phyloP scores from a whole-genome alignment of 345 rosid genomes.

The Clausena lansium region DNA sequence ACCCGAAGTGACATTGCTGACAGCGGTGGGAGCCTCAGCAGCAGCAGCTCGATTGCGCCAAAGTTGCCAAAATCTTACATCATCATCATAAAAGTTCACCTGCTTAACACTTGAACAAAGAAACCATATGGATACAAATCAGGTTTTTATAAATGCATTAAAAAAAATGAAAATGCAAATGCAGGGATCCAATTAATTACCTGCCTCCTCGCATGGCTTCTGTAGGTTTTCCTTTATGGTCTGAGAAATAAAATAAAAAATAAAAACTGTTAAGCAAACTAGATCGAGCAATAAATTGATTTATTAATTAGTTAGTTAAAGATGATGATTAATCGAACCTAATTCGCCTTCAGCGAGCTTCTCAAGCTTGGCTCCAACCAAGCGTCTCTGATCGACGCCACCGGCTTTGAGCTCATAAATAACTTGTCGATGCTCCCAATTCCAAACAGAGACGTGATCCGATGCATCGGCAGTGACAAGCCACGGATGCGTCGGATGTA shows the following conservation, averaged over 20 bases:
- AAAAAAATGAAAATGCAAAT: neutral
- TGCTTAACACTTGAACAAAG: constrained; percentile 70
- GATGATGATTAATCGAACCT: constrained; percentile 32
- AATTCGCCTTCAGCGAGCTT: constrained; percentile 98
- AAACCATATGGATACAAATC: constrained; percentile 7
- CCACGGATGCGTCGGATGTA: constrained; percentile 99
- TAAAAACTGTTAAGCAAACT: neutral
- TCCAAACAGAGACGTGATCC: constrained; percentile 98
- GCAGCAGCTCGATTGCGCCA: constrained; percentile 93
- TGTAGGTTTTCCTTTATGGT: constrained; percentile 73
- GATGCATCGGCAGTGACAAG: constrained; percentile 93
- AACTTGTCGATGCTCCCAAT: constrained; percentile 99
- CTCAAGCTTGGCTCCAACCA: constrained; percentile 96
- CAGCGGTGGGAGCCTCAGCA: constrained; percentile 93
- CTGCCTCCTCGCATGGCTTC: constrained; percentile 98
- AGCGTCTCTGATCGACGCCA: constrained; percentile 94
- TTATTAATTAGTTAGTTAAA: neutral
- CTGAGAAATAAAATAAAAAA: constrained; percentile 29
- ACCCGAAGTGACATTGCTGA: constrained; percentile 71
- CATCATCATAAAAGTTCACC: constrained; percentile 93
- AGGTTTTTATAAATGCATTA: neutral
- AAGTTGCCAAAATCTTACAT: constrained; percentile 94
- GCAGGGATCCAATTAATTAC: constrained; percentile 33
- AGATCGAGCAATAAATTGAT: neutral
- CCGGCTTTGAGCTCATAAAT: constrained; percentile 97